Evolutionary conservation across 1,139 yeast genomes (phyloP).

Genomic region (Torulaspora globosa): DNA sequence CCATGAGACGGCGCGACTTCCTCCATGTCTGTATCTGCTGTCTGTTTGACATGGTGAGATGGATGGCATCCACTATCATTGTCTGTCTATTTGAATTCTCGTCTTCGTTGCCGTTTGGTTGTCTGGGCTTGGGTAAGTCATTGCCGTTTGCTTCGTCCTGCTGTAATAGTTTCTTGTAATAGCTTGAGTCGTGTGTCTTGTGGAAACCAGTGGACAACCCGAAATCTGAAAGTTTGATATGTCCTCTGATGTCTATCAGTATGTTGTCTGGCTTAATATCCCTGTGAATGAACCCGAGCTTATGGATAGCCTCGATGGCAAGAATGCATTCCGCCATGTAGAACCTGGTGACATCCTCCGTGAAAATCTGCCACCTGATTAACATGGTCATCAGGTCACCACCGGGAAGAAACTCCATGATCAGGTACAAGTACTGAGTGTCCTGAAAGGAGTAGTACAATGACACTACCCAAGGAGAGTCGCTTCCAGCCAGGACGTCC

Average conservation of each 20-base stretch:
- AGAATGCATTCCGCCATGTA: slow-evolving; percentile 85
- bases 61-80: slow-evolving; percentile 91
- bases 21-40: slow-evolving; percentile 99
- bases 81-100: slow-evolving; percentile 52
- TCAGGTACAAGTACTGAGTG: slow-evolving; percentile 65
- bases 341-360: slow-evolving; percentile 78
- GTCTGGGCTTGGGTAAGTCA: slow-evolving; percentile 37
- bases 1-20: slow-evolving; percentile 92
- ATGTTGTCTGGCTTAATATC: slow-evolving; percentile 83
- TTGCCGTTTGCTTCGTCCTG: slow-evolving; percentile 45
- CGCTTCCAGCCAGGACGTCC: slow-evolving; percentile 79
- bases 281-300: slow-evolving; percentile 73
- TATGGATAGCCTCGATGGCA: slow-evolving; percentile 79
- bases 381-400: slow-evolving; percentile 87
- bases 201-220: slow-evolving; percentile 85
- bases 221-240: slow-evolving; percentile 72
- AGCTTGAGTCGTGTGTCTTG: slow-evolving; percentile 77
- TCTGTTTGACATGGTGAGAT: slow-evolving; percentile 89
- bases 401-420: slow-evolving; percentile 83
- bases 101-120: slow-evolving; percentile 25
- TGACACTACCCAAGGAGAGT: slow-evolving; percentile 85
- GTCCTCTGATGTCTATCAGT: slow-evolving; percentile 74
- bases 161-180: slow-evolving; percentile 66
- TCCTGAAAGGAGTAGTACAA: slow-evolving; percentile 79
- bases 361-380: slow-evolving; percentile 80